phyloP scores from a whole-genome alignment of 78 protist genomes.

The Dictyostelium brefeldianum region DNA sequence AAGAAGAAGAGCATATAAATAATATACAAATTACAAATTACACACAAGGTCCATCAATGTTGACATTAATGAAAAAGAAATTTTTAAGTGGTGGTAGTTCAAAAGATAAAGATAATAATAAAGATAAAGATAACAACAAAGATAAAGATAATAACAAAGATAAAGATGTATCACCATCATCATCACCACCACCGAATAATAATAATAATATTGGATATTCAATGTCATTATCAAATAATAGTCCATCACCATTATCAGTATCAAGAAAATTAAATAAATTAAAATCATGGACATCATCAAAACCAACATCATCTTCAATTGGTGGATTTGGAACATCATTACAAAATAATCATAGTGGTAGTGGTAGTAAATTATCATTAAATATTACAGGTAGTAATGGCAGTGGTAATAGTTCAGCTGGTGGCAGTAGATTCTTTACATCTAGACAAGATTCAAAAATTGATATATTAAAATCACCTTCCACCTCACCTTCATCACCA shows the following conservation, averaged over 20 bases:
- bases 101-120: background rate
- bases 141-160: background rate
- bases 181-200: background rate
- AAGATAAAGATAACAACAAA: background rate
- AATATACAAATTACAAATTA: constrained; percentile 24
- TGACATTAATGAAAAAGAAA: background rate
- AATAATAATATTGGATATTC: background rate
- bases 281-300: background rate
- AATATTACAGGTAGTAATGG: background rate
- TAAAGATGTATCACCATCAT: background rate
- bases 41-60: constrained; percentile 17
- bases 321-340: background rate
- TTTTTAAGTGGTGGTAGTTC: background rate
- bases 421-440: constrained; percentile 34
- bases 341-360: background rate
- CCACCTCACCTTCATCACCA: constrained; percentile 23
- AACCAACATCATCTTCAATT: constrained; percentile 3
- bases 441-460: constrained; percentile 26
- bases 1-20: constrained; percentile 1
- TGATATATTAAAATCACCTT: background rate
- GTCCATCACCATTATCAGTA: background rate
- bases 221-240: background rate
- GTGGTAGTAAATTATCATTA: background rate
- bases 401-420: background rate
- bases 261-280: background rate